phyloP scores from a whole-genome alignment of 2,329 filamentous ascomycete genomes.

The Xylariomycetidae sp. region DNA sequence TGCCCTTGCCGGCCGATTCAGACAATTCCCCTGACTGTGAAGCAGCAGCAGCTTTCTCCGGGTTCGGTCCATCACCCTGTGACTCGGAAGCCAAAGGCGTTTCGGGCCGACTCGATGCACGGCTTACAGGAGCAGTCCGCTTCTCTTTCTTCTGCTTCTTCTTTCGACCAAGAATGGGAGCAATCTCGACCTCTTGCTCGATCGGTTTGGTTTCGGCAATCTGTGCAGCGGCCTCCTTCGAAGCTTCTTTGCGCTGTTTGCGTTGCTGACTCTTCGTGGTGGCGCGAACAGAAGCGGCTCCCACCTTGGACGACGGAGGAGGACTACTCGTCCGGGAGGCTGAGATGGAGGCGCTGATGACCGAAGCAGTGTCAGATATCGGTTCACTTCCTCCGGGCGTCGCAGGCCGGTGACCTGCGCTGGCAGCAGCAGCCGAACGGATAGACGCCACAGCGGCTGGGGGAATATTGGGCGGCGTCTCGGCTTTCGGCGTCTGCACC shows the following conservation, averaged over 20 bases:
- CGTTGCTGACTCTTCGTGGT: slow-evolving; percentile 75
- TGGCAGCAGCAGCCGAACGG: slow-evolving; percentile 22
- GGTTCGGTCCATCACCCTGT: slow-evolving; percentile 26
- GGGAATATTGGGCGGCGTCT: slow-evolving; percentile 38
- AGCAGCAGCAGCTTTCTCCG: slow-evolving; percentile 12
- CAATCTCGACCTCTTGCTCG: slow-evolving; percentile 53
- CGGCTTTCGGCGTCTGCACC: slow-evolving; percentile 59
- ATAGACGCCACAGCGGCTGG: slow-evolving; percentile 24
- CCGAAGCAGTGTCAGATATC: slow-evolving; percentile 69
- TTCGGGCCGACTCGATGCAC: slow-evolving; percentile 22
- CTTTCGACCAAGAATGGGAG: slow-evolving; percentile 71
- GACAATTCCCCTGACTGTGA: slow-evolving; percentile 18
- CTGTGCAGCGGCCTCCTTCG: slow-evolving; percentile 55
- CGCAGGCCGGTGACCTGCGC: slow-evolving; percentile 50
- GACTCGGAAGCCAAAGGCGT: slow-evolving; percentile 24
- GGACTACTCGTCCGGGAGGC: slow-evolving; percentile 66
- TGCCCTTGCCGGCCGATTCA: slow-evolving; percentile 2
- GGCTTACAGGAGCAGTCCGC: slow-evolving; percentile 25
- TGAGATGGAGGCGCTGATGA: slow-evolving; percentile 65
- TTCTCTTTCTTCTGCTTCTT: slow-evolving; percentile 81
- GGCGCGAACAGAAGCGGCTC: slow-evolving; percentile 59
- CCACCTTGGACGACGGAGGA: slow-evolving; percentile 58
- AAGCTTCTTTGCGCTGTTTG: slow-evolving; percentile 65
- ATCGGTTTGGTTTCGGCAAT: slow-evolving; percentile 44
- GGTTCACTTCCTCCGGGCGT: slow-evolving; percentile 66